A percentile compares a stretch with the other conserved stretches of the same genome.
phyloP scores from a whole-genome alignment of 257 asterid species.

The Solanum sejunctum region DNA sequence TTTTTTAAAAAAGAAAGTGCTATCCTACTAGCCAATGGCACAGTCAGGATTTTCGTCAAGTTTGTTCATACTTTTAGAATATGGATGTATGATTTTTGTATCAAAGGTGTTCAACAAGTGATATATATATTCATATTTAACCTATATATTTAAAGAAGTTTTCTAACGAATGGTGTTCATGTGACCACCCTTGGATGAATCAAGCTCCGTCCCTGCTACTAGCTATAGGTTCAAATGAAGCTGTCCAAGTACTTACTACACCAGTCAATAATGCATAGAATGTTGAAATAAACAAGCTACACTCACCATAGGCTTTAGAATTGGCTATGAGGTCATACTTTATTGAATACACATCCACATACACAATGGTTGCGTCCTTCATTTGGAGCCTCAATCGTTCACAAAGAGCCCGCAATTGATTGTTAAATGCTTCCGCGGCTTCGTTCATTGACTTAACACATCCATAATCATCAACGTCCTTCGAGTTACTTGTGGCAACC shows the following conservation, averaged over 20 bases:
- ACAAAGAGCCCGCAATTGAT: slow-evolving; percentile 8
- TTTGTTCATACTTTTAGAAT: too few species aligned
- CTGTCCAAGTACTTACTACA: background rate
- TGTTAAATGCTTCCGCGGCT: slow-evolving; percentile 26
- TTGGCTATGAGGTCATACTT: slow-evolving; percentile 1
- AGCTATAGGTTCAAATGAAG: background rate
- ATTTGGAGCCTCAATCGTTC: slow-evolving; percentile 13
- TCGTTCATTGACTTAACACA: slow-evolving; percentile 22
- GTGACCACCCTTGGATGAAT: too few species aligned
- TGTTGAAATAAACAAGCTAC: background rate
- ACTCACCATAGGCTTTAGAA: background rate
- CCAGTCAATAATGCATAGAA: background rate
- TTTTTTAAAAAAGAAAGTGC: background rate
- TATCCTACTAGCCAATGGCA: background rate
- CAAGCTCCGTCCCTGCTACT: too few species aligned
- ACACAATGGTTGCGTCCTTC: slow-evolving; percentile 9
- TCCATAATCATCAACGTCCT: slow-evolving; percentile 23
- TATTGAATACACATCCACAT: slow-evolving; percentile 3
- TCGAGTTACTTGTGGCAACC: slow-evolving; percentile 2
- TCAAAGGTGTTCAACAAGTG: too few species aligned
- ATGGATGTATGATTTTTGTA: too few species aligned
- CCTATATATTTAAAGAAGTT: too few species aligned
- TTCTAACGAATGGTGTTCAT: too few species aligned
- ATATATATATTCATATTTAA: too few species aligned
- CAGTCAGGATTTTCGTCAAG: too few species aligned